Conservation (phyloP, 139 green algal genomes). For the Micractinium sp. region DNA sequence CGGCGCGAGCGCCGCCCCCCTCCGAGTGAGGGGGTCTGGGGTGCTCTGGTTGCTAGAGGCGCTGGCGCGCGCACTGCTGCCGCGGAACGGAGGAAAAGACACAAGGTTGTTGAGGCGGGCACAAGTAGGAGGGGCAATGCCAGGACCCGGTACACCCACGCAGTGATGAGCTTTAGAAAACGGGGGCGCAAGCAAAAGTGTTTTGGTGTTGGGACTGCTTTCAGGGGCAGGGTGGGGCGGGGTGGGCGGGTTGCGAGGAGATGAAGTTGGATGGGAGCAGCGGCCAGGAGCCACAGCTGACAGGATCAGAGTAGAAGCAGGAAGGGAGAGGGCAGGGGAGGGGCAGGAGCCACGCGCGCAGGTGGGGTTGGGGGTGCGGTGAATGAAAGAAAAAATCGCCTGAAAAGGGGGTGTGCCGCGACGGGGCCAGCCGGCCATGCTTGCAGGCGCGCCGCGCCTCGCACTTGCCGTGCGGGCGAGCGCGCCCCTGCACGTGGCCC, state of each 20-base stretch:
- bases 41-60: background rate
- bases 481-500: too few species aligned
- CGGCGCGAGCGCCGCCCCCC: too few species aligned
- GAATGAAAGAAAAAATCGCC: background rate
- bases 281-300: background rate
- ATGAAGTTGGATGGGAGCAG: background rate
- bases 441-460: background rate
- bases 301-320: background rate
- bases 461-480: background rate
- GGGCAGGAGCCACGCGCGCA: background rate
- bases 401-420: background rate
- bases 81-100: background rate
- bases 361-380: background rate
- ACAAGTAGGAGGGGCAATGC: constrained; percentile 17
- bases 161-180: background rate
- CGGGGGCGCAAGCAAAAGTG: background rate
- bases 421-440: background rate
- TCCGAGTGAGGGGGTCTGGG: background rate
- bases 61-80: background rate
- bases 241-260: too few species aligned
- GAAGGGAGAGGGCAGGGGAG: background rate
- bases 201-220: background rate
- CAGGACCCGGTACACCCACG: constrained; percentile 22
- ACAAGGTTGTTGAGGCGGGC: background rate
- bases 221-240: too few species aligned